Evolutionary conservation across 768 basidiomycete genomes (phyloP).

Genomic region (Mycena crocata): DNA sequence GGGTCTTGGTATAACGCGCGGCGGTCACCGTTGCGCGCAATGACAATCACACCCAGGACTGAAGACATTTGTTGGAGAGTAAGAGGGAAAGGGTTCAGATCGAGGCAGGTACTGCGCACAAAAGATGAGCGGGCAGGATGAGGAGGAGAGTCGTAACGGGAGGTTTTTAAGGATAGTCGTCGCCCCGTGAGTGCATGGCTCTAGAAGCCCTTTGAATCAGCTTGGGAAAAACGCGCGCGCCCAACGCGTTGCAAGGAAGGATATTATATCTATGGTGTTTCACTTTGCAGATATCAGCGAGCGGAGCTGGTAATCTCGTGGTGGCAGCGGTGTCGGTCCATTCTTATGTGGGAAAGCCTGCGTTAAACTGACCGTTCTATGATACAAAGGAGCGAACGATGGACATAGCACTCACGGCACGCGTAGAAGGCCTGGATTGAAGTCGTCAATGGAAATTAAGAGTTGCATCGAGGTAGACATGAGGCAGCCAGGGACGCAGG

Average conservation of each 20-base stretch:
- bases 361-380: too few species aligned
- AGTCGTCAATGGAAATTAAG: too few species aligned
- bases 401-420: too few species aligned
- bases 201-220: not conserved
- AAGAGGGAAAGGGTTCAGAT: slow-evolving; percentile 1
- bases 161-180: not conserved
- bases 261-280: too few species aligned
- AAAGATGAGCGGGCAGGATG: not conserved
- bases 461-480: too few species aligned
- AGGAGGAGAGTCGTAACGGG: not conserved
- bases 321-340: too few species aligned
- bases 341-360: too few species aligned
- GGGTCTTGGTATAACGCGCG: slow-evolving; percentile 78
- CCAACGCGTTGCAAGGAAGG: slow-evolving; percentile 16
- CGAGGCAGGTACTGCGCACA: not conserved
- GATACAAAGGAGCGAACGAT: too few species aligned
- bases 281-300: too few species aligned
- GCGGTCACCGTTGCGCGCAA: slow-evolving; percentile 85
- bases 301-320: too few species aligned
- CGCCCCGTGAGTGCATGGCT: slow-evolving; percentile 17
- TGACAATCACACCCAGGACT: slow-evolving; percentile 82
- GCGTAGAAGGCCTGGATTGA: too few species aligned
- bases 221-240: not conserved
- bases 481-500: too few species aligned
- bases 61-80: slow-evolving; percentile 51